phyloP scores from a whole-genome alignment of 768 basidiomycete genomes.

The Agrocybe pediades region DNA sequence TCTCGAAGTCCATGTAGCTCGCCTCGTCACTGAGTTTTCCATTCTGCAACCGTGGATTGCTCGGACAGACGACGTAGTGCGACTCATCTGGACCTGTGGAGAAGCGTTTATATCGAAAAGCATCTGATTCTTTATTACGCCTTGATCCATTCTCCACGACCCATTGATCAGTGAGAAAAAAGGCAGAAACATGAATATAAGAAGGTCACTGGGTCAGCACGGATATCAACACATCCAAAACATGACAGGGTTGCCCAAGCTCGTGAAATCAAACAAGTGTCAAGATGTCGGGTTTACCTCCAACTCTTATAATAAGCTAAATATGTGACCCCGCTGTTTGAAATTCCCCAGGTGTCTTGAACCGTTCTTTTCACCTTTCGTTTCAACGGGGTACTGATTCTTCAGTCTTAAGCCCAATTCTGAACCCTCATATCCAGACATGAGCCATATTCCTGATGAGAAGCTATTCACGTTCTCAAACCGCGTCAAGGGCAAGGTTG shows the following conservation, averaged over 20 bases:
- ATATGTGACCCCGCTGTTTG: neutral
- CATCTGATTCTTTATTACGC: neutral
- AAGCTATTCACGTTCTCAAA: slow-evolving; percentile 41
- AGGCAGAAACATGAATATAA: neutral
- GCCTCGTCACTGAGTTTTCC: slow-evolving; percentile 1
- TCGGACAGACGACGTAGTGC: neutral
- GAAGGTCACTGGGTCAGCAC: neutral
- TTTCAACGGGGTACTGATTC: too few relatives aligned
- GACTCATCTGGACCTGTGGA: neutral
- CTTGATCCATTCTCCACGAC: neutral
- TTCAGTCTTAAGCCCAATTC: too few relatives aligned
- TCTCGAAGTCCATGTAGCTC: slow-evolving; percentile 11
- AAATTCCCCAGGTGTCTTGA: neutral
- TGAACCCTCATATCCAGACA: slow-evolving; percentile 15
- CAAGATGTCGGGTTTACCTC: neutral
- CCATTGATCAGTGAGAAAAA: neutral
- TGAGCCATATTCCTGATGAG: slow-evolving; percentile 49
- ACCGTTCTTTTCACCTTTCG: neutral
- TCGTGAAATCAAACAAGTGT: neutral
- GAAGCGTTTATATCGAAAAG: neutral
- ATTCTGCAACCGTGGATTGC: slow-evolving; percentile 5
- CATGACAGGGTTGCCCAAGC: neutral
- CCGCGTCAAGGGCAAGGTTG: slow-evolving; percentile 47
- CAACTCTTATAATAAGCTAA: neutral
- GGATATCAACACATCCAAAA: neutral